Evolutionary conservation across 1,284 basidiomycete species (phyloP), one percentile per base, ranked within the genome.

Genomic region (Anthracocystis setariae): DNA sequence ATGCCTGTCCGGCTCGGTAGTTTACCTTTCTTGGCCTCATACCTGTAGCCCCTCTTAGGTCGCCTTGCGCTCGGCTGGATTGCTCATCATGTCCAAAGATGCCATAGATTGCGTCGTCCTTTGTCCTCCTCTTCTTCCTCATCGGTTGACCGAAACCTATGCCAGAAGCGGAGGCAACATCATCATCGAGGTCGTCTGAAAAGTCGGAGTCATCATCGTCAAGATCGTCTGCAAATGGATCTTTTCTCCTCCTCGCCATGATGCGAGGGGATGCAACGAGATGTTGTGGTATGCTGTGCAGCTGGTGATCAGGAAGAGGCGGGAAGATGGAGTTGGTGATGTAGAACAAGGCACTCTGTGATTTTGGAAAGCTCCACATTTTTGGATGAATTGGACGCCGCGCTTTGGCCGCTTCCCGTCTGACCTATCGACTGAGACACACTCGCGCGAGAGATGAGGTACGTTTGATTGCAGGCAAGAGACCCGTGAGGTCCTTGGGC

Each of bases 81-180:
- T 91, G 90, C 56, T 89, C 90, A 44, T 89, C 87, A 1, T 90
- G 88, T 0, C 86, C 92, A 84, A 93, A 94, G 0, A 93, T 86
- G 3, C 93, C 93, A 77, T 94, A 93, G 56, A 91, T 86, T 1
- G 50, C 75, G 8, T 69, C 53, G 0, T 63, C 63, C 17, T 74
- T 70, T 1, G 64, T 57, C 8, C 39, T 38, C 27, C 38, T 64
- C 60, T 55, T 73, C 49, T 35, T 59, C 50, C 43, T 71, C 27
- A 49, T 62, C 47, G 21, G 17, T 10, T 46, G 54, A 5, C n/a
- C 17, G 15, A 37, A 37, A 10, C 35, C 47, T 12, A 46, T 27
- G 10, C 43, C 61, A 12, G 48, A 47, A 13, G 18, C 48, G 5
- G 40, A 38, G 17, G 25, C 35, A 5, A 38, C 21, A 12, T 25